Conservation (phyloP, 805 yeast genomes). For the Kluyveromyces starmeri region DNA sequence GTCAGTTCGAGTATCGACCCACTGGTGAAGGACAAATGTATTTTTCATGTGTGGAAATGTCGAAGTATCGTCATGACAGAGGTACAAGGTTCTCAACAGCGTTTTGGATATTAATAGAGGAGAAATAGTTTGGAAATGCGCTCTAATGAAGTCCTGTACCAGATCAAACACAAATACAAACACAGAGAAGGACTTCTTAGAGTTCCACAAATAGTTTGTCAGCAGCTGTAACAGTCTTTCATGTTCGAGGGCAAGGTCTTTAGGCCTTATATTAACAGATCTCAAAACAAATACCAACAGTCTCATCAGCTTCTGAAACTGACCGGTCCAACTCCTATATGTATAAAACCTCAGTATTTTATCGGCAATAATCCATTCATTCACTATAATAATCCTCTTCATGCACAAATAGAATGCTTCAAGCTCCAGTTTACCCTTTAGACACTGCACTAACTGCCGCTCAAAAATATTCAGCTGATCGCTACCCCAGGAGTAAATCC, state of each 20-base stretch:
- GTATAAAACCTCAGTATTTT: background rate
- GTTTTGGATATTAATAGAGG: background rate
- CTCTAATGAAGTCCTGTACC: background rate
- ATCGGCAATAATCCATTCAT: conserved; percentile 1
- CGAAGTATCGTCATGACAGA: background rate
- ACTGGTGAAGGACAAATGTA: background rate
- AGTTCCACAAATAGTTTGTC: background rate
- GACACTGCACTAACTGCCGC: background rate
- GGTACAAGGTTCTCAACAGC: background rate
- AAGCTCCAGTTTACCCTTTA: conserved; percentile 1
- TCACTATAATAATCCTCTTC: background rate
- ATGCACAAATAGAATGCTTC: background rate
- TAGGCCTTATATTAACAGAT: conserved; percentile 7
- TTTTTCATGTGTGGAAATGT: background rate
- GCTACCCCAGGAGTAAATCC: background rate
- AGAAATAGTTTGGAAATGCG: background rate
- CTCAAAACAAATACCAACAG: conserved; percentile 19
- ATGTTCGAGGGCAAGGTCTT: background rate
- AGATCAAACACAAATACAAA: background rate
- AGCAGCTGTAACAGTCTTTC: background rate
- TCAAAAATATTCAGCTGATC: conserved; percentile 1
- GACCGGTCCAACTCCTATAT: conserved; percentile 15
- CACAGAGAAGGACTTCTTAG: background rate
- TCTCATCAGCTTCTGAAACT: conserved; percentile 21
- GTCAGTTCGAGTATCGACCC: background rate